phyloP scores from a whole-genome alignment of 2,329 filamentous ascomycete species.

The Sordariomycetes sp. region DNA sequence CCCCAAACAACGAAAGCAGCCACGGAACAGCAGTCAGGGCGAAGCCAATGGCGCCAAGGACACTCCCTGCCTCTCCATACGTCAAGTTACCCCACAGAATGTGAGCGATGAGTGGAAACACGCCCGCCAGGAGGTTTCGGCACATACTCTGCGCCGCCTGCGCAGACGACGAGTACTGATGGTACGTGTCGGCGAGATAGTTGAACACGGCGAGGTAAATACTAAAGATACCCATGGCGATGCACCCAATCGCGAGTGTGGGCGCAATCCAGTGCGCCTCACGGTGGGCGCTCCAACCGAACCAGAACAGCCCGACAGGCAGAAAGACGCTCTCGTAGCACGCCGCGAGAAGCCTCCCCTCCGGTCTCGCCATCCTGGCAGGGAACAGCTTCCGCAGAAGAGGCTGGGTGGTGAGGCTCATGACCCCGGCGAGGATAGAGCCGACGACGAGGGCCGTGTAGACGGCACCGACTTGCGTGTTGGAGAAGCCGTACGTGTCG shows the following conservation, averaged over 20 bases:
- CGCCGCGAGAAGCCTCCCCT: slow-evolving; percentile 49
- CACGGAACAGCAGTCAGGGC: slow-evolving; percentile 54
- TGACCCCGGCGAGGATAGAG: slow-evolving; percentile 31
- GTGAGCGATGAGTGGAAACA: slow-evolving; percentile 48
- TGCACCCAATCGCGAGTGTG: slow-evolving; percentile 43
- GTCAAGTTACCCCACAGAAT: slow-evolving; percentile 47
- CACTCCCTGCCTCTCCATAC: slow-evolving; percentile 45
- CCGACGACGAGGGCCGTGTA: slow-evolving; percentile 34
- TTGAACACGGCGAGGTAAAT: slow-evolving; percentile 59
- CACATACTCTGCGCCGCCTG: slow-evolving; percentile 55
- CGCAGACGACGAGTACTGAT: slow-evolving; percentile 51
- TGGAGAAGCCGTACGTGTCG: slow-evolving; percentile 44
- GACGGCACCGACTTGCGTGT: slow-evolving; percentile 45
- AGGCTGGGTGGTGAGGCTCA: slow-evolving; percentile 44
- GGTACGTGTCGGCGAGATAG: slow-evolving; percentile 55
- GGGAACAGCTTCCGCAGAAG: slow-evolving; percentile 34
- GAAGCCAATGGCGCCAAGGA: slow-evolving; percentile 46
- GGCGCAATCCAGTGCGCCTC: slow-evolving; percentile 51
- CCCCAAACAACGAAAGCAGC: slow-evolving; percentile 52
- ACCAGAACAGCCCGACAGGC: slow-evolving; percentile 57
- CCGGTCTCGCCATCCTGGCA: slow-evolving; percentile 24
- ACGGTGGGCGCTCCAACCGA: slow-evolving; percentile 45
- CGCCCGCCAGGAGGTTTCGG: slow-evolving; percentile 49
- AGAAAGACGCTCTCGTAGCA: slow-evolving; percentile 49
- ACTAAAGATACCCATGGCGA: slow-evolving; percentile 54